Evolutionary conservation across 2,329 filamentous ascomycete species (phyloP), one percentile per base, ranked within the genome.

Genomic region (Epichloe hybrida): DNA sequence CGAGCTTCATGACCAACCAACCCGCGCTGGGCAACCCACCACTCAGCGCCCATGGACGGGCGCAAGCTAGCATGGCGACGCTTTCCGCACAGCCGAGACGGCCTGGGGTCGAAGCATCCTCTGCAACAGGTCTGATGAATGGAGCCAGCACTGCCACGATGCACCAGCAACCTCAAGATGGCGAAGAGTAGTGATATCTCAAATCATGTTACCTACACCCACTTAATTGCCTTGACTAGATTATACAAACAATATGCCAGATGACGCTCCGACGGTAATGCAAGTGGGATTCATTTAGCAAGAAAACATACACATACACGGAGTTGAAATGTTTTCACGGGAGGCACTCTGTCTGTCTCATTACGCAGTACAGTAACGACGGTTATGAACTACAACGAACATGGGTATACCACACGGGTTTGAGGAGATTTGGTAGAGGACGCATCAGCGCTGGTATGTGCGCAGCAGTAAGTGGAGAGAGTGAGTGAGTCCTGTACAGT

Each of bases 61-160:
- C 51, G 9, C 59, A 59, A 52, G 66, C 66, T 5, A 67, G 65
- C 49, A 53, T 59, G 21, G 66, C 65, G 13, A 59, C 58, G 15
- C 46, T 65, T 34, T 48, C 46, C 8, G 56, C 59, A 20, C 56
- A 60, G 27, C 53, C 57, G 8, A 55, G 54, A 12, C 48, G 52
- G 8, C 54, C 58, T 37, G 50, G 46, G 21, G 54, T 58, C 47
- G 57, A 58, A n/a, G 17, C 46, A n/a, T 37, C 46, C 0, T 39
- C 42, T 39, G 34, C 42, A 20, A 20, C 36, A 27, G 34, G 43
- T 12, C 9, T 46, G 4, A 50, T n/a, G 3, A 40, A 47, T 34
- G 34, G 63, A n/a, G 65, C 66, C 36, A 69, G 66, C 57, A 68
- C 66, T 5, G 66, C 66, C 12, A 61, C 62, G 3, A 62, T 69